phyloP scores from a whole-genome alignment of 345 rosid genomes.

The Populus ilicifolia region DNA sequence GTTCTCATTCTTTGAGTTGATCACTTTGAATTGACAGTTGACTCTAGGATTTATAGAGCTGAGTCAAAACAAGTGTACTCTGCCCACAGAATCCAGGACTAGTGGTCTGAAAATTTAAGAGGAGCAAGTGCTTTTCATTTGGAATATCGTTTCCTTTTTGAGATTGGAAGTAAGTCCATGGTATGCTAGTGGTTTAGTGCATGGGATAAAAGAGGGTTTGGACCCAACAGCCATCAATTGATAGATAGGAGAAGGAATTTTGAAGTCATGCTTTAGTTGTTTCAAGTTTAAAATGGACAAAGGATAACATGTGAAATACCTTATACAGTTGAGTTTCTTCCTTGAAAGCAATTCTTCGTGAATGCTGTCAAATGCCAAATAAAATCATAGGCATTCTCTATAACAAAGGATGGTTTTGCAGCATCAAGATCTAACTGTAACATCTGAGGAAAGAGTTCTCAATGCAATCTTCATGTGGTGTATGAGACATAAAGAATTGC shows the following conservation, averaged over 20 bases:
- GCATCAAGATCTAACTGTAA: slow-evolving; percentile 90
- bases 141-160: neutral
- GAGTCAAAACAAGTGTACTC: neutral
- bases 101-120: neutral
- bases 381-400: slow-evolving; percentile 7
- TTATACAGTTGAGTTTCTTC: neutral
- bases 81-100: neutral
- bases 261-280: neutral
- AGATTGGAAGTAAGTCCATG: neutral
- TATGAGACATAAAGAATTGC: slow-evolving; percentile 58
- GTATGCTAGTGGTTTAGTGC: neutral
- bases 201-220: neutral
- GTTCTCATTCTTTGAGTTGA: slow-evolving; percentile 19
- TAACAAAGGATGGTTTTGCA: slow-evolving; percentile 41
- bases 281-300: neutral
- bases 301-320: neutral
- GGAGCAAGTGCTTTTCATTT: neutral
- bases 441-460: slow-evolving; percentile 87
- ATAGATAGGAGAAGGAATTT: neutral
- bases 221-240: neutral
- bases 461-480: slow-evolving; percentile 90
- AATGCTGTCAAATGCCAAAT: neutral
- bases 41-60: slow-evolving; percentile 6
- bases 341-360: slow-evolving; percentile 8
- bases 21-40: neutral